Percentiles rank a stretch among this genome's conserved stretches.
These are phyloP conservation scores for Acacia melanoxylon DNA, from an alignment of 306 rosid genomes.

Conservation along the genomic window DNA sequence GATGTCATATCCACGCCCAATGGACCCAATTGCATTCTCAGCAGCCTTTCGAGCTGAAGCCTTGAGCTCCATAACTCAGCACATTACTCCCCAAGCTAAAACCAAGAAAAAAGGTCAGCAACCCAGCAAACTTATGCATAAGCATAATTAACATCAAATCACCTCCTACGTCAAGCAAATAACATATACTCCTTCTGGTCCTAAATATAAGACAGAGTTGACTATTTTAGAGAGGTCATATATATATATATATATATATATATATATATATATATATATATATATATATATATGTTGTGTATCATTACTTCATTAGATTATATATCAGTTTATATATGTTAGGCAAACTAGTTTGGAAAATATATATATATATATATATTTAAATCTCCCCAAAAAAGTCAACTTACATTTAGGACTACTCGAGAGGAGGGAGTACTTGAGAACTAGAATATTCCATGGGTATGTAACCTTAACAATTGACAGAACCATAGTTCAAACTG, in stretches of 20 bases:
- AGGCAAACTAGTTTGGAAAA: no score
- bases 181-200: neutral
- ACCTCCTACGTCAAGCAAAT: constrained; percentile 9
- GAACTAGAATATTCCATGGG: neutral
- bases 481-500: constrained; percentile 3
- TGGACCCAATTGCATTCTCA: constrained; percentile 80
- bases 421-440: neutral
- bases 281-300: no score
- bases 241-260: no score
- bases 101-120: constrained; percentile 26
- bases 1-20: constrained; percentile 90
- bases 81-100: constrained; percentile 50
- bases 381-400: no score
- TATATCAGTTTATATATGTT: no score
- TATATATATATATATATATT: no score
- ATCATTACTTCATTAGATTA: no score
- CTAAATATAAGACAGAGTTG: no score
- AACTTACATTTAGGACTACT: no score
- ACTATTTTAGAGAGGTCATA: no score
- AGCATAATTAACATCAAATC: constrained; percentile 18
- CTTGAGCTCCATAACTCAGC: constrained; percentile 82
- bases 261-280: no score
- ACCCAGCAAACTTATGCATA: constrained; percentile 21
- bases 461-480: constrained; percentile 1
- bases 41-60: constrained; percentile 68